A percentile compares a stretch with the other conserved stretches of the same genome.
Evolutionary conservation across 2,329 filamentous ascomycete genomes (phyloP).

Genomic region (Basipetospora chlamydospora): DNA sequence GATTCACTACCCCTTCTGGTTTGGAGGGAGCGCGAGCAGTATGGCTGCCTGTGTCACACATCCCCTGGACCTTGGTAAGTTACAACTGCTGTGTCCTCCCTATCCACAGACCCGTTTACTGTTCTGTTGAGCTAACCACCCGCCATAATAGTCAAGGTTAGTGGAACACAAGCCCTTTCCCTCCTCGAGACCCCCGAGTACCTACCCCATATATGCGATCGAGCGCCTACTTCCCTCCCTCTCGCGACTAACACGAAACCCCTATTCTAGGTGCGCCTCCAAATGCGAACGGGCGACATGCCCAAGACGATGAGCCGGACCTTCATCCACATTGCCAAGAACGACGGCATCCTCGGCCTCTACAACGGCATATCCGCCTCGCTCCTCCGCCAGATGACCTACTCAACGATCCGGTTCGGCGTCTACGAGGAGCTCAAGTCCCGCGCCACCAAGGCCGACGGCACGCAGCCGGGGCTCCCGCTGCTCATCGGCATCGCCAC

Average conservation of each 20-base stretch:
- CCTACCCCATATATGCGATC: no score
- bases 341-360: constrained; percentile 63
- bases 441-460: constrained; percentile 36
- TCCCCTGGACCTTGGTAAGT: constrained; percentile 77
- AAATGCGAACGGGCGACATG: constrained; percentile 64
- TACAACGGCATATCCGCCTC: constrained; percentile 90
- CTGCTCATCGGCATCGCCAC: constrained; percentile 73
- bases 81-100: not conserved
- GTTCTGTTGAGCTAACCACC: constrained; percentile 12
- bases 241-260: constrained; percentile 4
- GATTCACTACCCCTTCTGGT: constrained; percentile 73
- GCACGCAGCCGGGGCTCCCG: constrained; percentile 48
- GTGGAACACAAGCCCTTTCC: not conserved
- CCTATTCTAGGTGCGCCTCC: constrained; percentile 59
- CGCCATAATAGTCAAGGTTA: constrained; percentile 34
- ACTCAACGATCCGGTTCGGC: constrained; percentile 91
- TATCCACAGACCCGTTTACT: not conserved
- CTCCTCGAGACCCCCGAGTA: not conserved
- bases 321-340: constrained; percentile 64
- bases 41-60: constrained; percentile 86
- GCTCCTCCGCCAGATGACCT: constrained; percentile 84
- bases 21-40: constrained; percentile 86
- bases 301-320: constrained; percentile 75
- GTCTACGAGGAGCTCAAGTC: constrained; percentile 90
- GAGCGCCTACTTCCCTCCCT: no score